A percentile compares a stretch with the other conserved stretches of the same genome.
phyloP scores from a whole-genome alignment of 2,329 filamentous ascomycete species.

The Aspergillus pseudoterreus region DNA sequence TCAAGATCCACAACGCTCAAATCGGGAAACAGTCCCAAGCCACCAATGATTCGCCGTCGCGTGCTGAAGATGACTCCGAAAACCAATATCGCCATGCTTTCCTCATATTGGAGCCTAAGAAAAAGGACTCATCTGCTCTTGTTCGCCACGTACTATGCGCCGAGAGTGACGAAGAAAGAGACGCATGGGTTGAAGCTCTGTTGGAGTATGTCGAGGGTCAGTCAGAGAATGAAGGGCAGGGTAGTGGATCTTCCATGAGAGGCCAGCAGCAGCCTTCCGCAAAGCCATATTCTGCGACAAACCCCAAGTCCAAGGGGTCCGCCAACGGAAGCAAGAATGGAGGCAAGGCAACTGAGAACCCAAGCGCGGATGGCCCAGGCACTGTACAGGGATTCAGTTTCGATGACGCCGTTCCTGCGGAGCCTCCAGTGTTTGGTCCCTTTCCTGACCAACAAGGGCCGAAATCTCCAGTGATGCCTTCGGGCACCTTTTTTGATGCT shows the following conservation, averaged over 20 bases:
- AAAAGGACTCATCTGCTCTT: slow-evolving; percentile 83
- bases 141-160: slow-evolving; percentile 94
- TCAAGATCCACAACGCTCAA: slow-evolving; percentile 85
- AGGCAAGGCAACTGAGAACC: slow-evolving; percentile 35
- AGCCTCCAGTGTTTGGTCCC: slow-evolving; percentile 52
- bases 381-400: slow-evolving; percentile 51
- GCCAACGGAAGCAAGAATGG: slow-evolving; percentile 26
- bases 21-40: slow-evolving; percentile 86
- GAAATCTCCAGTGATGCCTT: slow-evolving; percentile 32
- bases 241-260: slow-evolving; percentile 14
- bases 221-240: slow-evolving; percentile 29
- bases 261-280: slow-evolving; percentile 14
- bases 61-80: slow-evolving; percentile 68
- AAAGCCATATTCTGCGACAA: slow-evolving; percentile 15
- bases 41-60: slow-evolving; percentile 59
- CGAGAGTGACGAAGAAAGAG: slow-evolving; percentile 87
- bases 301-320: slow-evolving; percentile 23
- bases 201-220: slow-evolving; percentile 75
- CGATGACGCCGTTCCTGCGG: slow-evolving; percentile 54
- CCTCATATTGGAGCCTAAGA: slow-evolving; percentile 89
- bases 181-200: slow-evolving; percentile 88
- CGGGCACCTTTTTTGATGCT: slow-evolving; percentile 26
- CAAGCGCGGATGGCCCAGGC: slow-evolving; percentile 32
- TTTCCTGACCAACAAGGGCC: slow-evolving; percentile 29
- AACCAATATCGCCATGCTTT: slow-evolving; percentile 97